Evolutionary conservation across 495 filamentous ascomycete species (phyloP), one percentile per base, ranked within the genome.

Genomic region (Lichenothelia convexa): DNA sequence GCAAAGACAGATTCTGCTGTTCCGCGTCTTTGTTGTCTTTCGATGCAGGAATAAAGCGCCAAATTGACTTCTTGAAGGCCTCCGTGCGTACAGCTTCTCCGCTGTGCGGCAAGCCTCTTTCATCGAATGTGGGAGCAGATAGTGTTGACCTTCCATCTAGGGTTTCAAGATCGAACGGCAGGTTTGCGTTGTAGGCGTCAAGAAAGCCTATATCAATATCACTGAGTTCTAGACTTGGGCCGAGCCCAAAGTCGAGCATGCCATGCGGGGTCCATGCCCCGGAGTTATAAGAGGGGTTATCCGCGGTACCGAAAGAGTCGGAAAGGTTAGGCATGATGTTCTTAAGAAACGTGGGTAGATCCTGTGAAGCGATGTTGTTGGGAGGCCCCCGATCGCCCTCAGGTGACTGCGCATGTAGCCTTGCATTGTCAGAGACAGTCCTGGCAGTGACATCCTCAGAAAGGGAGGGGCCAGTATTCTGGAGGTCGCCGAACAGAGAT

Each of bases 141-240:
- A 37, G 22, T 19, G 34, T 22, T 30, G 35, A 41, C 35, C 39
- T 30, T 31, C 41, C 20, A 39, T 41, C 2, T 13, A 29, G 24
- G 9, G 1, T 9, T 11, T 29, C 16, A 18, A 49, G 36, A n/a
- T 52, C 42, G 30, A 58, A 44, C 4, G 56, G 47, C 29, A 64
- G 63, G 12, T 60, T 36, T 18, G 55, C 48, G 45, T 73, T 73
- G 54, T 71, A 74, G 33, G 63, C 55, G 29, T 71, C 63, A 1
- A 78, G 59, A 11, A 72, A 51, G 0, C 61, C 60, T 40, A 75
- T 68, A 40, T 78, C 74, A 3, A 69, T 54, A 15, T 73, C 71
- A 18, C 68, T 73, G 12, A 76, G 55, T 22, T 74, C 68, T 12
- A 75, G 57, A 39, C 67, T 64, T 23, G 61, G 54, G 32, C 71